A percentile compares a stretch with the other conserved stretches of the same genome.
phyloP scores from a whole-genome alignment of 2,329 filamentous ascomycete genomes.

The Dryadomyces sulphureus region DNA sequence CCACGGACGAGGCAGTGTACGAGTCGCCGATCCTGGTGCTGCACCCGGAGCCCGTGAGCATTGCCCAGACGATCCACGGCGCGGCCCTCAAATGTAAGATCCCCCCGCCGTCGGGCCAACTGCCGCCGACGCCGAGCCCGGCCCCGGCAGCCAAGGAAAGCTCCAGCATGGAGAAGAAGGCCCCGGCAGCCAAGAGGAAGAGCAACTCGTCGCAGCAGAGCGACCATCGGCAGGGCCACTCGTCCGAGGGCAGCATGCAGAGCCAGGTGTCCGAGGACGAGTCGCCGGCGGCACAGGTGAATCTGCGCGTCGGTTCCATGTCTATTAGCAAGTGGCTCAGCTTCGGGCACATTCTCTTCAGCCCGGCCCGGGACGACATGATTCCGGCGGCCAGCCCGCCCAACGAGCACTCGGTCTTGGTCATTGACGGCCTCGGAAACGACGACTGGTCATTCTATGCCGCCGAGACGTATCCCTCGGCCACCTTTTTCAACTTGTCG shows the following conservation, averaged over 20 bases:
- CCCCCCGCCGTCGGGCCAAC: constrained; percentile 14
- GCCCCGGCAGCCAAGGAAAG: constrained; percentile 13
- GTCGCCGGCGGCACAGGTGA: constrained; percentile 54
- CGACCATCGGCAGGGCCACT: constrained; percentile 12
- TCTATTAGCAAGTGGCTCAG: constrained; percentile 81
- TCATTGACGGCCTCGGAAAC: constrained; percentile 75
- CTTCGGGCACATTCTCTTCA: constrained; percentile 72
- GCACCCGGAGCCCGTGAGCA: not conserved
- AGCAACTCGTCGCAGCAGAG: constrained; percentile 17
- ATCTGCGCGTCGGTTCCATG: constrained; percentile 65
- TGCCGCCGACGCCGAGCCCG: constrained; percentile 25
- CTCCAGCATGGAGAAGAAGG: constrained; percentile 9
- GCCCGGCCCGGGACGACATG: constrained; percentile 60
- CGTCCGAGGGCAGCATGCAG: constrained; percentile 29
- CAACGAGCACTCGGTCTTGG: constrained; percentile 52
- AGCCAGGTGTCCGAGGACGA: constrained; percentile 38
- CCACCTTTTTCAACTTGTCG: constrained; percentile 64
- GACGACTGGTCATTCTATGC: constrained; percentile 82
- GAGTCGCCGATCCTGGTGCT: not conserved
- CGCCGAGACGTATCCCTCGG: constrained; percentile 61
- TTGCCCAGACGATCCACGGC: constrained; percentile 18
- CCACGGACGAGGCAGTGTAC: constrained; percentile 10
- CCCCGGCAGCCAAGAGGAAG: constrained; percentile 11
- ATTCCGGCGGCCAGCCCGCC: constrained; percentile 30
- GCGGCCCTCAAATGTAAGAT: constrained; percentile 29